Evolutionary conservation across 208 protist species (phyloP).

Genomic region (Polymyxa betae): DNA sequence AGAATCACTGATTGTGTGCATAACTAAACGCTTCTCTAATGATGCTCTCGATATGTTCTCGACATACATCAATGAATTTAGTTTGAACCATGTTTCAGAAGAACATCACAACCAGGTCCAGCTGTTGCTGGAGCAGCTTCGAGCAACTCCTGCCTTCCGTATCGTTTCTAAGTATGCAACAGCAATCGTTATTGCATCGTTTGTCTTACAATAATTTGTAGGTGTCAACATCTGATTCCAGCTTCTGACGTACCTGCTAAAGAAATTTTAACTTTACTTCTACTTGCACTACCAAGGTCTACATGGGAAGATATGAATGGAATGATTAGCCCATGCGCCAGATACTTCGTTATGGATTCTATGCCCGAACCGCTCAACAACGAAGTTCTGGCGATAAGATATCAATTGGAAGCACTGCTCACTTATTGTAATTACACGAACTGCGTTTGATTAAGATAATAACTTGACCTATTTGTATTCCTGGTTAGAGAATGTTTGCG

Average conservation of each 20-base stretch:
- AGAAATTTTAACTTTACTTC: not conserved
- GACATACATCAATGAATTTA: slow-evolving; percentile 26
- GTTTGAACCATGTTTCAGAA: slow-evolving; percentile 5
- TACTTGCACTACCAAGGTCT: not conserved
- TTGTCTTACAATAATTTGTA: not conserved
- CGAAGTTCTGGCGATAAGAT: not conserved
- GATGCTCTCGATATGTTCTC: slow-evolving; percentile 3
- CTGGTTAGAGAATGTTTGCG: too few relatives aligned
- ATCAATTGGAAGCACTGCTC: not conserved
- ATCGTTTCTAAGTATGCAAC: not conserved
- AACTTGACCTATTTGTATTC: too few relatives aligned
- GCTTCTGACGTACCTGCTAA: not conserved
- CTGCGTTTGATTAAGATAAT: too few relatives aligned
- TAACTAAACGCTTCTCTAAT: not conserved
- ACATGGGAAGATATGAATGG: slow-evolving; percentile 5
- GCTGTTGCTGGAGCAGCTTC: not conserved
- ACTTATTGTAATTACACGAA: slow-evolving; percentile 7
- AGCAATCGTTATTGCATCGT: not conserved
- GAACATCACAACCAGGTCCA: not conserved
- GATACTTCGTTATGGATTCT: not conserved
- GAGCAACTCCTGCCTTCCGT: not conserved
- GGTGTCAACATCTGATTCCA: not conserved
- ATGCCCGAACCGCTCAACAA: not conserved
- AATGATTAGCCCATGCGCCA: not conserved
- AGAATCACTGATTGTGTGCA: not conserved